Base-by-base conservation (phyloP, 306 rosid species). In the Styphnolobium japonicum region DNA sequence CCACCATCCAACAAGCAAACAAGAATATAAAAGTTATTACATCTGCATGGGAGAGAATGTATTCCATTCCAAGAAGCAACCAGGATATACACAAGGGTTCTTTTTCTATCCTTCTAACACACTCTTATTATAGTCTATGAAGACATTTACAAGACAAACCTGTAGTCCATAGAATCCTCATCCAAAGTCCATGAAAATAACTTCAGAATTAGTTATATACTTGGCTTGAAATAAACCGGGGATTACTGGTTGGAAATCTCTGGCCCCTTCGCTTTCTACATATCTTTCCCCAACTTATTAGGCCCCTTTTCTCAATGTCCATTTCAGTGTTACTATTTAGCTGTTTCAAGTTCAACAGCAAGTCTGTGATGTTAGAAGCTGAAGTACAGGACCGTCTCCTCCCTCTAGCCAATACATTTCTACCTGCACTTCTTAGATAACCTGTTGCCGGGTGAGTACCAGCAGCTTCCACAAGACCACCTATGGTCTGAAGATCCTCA, bases 401-500 rank as follows among this genome's bases (percentile, higher is more conserved):
- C 62, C 85, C 87, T 63, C 86, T 72, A 0, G 64, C 25, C 57
- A 21, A 66, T 43, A 82, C 77, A 29, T 18, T 76, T 85, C 84
- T 85, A 33, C 80, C 68, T 36, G 58, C 36, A 57, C 65, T 57
- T 83, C 85, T 80, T 36, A 39, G 37, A 60, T 75, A 66, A 19
- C 84, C 71, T 61, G 83, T 67, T 73, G 68, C 81, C 34, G 42
- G 51, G 25, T 7, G 56, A 66, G 63, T 39, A 34, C 76, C 79
- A 1, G 84, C 81, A 33, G 85, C 76, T 73, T 81, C 88, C 77
- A 87, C 83, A 9, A 87, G 86, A 2, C 90, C 84, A 73, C 85
- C 91, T 42, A 90, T 83, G 18, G 76, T 70, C 83, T 87, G 91
- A 80, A 90, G 89, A 85, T 87, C 93, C 71, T 84, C 90, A 4